Percentiles rank a stretch among this genome's conserved stretches.
These are phyloP conservation scores for Pichia eremophila DNA, from an alignment of 805 yeast species.

Conservation along the genomic window DNA sequence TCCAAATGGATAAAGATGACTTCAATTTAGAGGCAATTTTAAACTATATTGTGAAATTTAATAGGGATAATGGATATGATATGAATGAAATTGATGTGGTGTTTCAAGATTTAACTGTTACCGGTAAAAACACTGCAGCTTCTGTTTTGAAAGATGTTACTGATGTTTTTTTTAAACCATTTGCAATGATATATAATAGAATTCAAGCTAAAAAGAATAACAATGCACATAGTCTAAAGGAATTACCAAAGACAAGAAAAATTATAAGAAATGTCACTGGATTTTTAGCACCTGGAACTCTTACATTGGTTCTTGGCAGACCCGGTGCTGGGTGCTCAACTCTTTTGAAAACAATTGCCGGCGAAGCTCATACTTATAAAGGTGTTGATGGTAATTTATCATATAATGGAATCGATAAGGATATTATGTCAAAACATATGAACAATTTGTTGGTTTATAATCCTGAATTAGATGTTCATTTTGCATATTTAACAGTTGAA, in stretches of 20 bases:
- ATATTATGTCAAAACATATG: conserved; percentile 36
- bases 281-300: conserved; percentile 37
- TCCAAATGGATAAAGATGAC: conserved; percentile 17
- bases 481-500: conserved; percentile 44
- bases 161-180: conserved; percentile 32
- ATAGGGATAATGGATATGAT: conserved; percentile 36
- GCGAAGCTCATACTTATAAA: conserved; percentile 32
- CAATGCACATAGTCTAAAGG: conserved; percentile 17
- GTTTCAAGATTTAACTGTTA: conserved; percentile 30
- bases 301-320: conserved; percentile 44
- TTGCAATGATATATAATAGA: conserved; percentile 6
- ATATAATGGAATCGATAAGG: conserved; percentile 37
- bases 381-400: conserved; percentile 31
- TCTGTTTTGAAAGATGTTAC: conserved; percentile 35
- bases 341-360: conserved; percentile 36
- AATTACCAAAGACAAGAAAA: conserved; percentile 13
- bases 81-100: conserved; percentile 35
- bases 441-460: conserved; percentile 42
- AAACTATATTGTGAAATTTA: conserved; percentile 27
- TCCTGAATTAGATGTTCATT: conserved; percentile 48
- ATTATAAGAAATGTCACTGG: conserved; percentile 18
- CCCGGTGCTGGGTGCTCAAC: conserved; percentile 64
- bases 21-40: conserved; percentile 33
- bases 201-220: conserved; percentile 12
- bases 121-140: conserved; percentile 40